Evolutionary conservation across 371 early-diverging fungal species (phyloP), one percentile per base, ranked within the genome.

Genomic region (Funneliformis caledonium): DNA sequence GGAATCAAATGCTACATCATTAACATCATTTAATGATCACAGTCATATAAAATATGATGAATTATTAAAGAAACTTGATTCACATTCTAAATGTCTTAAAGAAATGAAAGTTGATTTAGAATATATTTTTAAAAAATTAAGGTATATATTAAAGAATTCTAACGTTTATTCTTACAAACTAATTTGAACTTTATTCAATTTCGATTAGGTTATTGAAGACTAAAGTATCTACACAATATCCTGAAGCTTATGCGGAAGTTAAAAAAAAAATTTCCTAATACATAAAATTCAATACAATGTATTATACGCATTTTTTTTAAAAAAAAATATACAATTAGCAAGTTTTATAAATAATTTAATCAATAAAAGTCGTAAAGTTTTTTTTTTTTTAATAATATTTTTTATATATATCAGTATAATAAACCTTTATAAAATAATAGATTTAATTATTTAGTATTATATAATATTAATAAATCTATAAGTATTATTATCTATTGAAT

Each of bases 51-150:
- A 78, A 47, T 78, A 78, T 48, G 65, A 78, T 52, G 78, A 78
- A 65, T 45, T 78, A n/a, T n/a, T 37, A 4, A 78, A 67, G 45
- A 78, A 78, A 43, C 67, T 65, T 78, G 78, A 78, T 47, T 31
- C 22, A n/a, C 64, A 78, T 50, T 26, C 78, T 50, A 78, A 78
- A 67, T 48, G 50, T 78, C 42, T 78, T 6, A 78, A 78, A 42
- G 78, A 78, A 42, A 78, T 78, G 78, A 78, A 78, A 78, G 12
- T 22, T 52, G 78, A 78, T 67, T 52, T 78, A 48, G 78, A 78
- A 33, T 78, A 78, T 50, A 78, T 78, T 48, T 78, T 78, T 67
- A 78, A 78, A 60, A 78, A 78, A 43, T n/a, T 78, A 65, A 62
- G 67, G 78, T 78, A 33, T 14, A 22, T 56, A 2, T 64, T 64